Percentiles rank a stretch among this genome's conserved stretches.
These are phyloP conservation scores for Diaporthe amygdali DNA, from an alignment of 2,329 filamentous ascomycete genomes.

Conservation along the genomic window DNA sequence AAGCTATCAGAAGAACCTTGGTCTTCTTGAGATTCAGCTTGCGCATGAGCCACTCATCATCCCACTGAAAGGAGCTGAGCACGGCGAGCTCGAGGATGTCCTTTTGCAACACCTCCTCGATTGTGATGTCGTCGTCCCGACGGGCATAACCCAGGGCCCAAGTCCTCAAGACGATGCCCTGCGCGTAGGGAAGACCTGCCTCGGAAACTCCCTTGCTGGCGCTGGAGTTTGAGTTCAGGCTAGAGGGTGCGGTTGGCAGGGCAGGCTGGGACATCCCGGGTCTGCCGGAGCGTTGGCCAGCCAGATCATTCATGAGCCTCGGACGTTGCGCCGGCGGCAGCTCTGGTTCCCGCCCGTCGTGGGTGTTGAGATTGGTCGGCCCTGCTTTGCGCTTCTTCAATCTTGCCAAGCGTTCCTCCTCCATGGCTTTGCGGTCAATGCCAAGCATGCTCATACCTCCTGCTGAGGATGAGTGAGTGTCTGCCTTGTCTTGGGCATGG, in stretches of 20 bases:
- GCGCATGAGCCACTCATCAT: slow-evolving; percentile 77
- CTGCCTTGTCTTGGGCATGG: slow-evolving; percentile 32
- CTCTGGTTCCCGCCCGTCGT: slow-evolving; percentile 8
- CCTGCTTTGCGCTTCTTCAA: slow-evolving; percentile 58
- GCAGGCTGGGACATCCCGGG: not conserved
- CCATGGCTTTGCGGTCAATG: slow-evolving; percentile 83
- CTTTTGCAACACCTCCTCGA: slow-evolving; percentile 85
- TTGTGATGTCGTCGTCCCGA: slow-evolving; percentile 75
- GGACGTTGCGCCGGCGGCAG: slow-evolving; percentile 23
- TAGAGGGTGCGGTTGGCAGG: not conserved
- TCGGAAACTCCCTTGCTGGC: not conserved
- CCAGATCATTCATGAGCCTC: not conserved
- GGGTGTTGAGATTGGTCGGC: not conserved
- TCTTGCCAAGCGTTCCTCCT: slow-evolving; percentile 79
- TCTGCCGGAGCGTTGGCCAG: not conserved
- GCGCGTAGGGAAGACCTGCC: slow-evolving; percentile 46
- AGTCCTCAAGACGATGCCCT: slow-evolving; percentile 80
- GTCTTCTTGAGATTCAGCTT: slow-evolving; percentile 70
- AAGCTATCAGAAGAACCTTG: slow-evolving; percentile 66
- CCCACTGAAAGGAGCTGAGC: slow-evolving; percentile 86
- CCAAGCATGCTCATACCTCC: slow-evolving; percentile 45
- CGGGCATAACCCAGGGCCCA: slow-evolving; percentile 71
- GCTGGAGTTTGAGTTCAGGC: not conserved
- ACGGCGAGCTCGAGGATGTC: slow-evolving; percentile 76
- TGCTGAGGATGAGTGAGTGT: not conserved